phyloP scores from a whole-genome alignment of 805 yeast species.

The fission yeast (Schizosaccharomyces pombe) region DNA sequence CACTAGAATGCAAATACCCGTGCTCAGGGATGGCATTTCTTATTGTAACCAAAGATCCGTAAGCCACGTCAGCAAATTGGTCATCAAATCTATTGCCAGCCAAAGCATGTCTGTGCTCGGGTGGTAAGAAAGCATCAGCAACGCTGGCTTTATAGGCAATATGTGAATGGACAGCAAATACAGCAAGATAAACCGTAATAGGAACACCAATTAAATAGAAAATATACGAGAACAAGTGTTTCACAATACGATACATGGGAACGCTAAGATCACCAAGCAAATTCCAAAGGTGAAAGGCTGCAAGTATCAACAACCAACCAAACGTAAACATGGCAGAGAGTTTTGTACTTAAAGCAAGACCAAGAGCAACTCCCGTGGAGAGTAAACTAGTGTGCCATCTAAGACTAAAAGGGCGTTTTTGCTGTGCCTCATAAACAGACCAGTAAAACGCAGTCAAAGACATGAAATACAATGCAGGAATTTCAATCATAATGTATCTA shows the following conservation, averaged over 20 bases:
- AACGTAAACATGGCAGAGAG: constrained; percentile 48
- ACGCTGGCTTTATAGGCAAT: constrained; percentile 25
- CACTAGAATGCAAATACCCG: constrained; percentile 62
- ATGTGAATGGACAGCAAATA: constrained; percentile 35
- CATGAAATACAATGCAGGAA: constrained; percentile 22
- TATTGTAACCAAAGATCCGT: constrained; percentile 47
- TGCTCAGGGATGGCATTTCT: constrained; percentile 51
- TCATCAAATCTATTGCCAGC: constrained; percentile 20
- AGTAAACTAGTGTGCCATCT: constrained; percentile 32
- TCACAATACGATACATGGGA: constrained; percentile 17
- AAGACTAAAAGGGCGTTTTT: constrained; percentile 19
- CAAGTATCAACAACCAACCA: constrained; percentile 34
- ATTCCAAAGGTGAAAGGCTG: constrained; percentile 37
- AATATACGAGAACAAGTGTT: constrained; percentile 21
- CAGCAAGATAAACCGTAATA: constrained; percentile 27
- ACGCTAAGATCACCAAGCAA: constrained; percentile 38
- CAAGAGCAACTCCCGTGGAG: constrained; percentile 28
- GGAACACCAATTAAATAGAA: constrained; percentile 32
- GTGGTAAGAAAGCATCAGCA: constrained; percentile 39
- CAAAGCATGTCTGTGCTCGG: constrained; percentile 42
- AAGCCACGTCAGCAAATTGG: constrained; percentile 42
- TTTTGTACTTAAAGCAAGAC: constrained; percentile 36
- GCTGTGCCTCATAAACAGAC: constrained; percentile 25
- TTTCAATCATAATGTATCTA: constrained; percentile 26
- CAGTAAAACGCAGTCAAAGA: constrained; percentile 28